phyloP scores from a whole-genome alignment of 352 stramenopile species.

The Globisporangium mamillatum region DNA sequence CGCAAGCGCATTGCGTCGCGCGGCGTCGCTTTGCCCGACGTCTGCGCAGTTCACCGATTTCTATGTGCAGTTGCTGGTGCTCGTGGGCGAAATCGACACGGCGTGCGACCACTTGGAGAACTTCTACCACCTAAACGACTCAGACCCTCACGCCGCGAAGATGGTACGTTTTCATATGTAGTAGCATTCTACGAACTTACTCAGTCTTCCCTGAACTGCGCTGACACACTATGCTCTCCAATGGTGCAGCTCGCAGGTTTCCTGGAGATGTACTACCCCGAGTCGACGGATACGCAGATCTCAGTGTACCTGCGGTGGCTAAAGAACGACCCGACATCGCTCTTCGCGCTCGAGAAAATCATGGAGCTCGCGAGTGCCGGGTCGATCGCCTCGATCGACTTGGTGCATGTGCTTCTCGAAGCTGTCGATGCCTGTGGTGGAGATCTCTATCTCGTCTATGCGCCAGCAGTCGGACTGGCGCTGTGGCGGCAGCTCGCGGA shows the following conservation, averaged over 20 bases:
- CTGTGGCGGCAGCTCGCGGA: constrained; percentile 62
- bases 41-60: constrained; percentile 68
- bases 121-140: constrained; percentile 56
- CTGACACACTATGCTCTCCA: neutral
- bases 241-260: constrained; percentile 31
- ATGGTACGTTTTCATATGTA: constrained; percentile 39
- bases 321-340: constrained; percentile 46
- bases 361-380: constrained; percentile 41
- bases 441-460: constrained; percentile 44
- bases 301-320: constrained; percentile 45
- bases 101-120: constrained; percentile 75
- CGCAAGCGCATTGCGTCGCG: constrained; percentile 46
- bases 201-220: too few relatives aligned
- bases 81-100: constrained; percentile 52
- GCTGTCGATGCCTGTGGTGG: constrained; percentile 57
- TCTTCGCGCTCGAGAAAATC: constrained; percentile 48
- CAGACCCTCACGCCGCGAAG: constrained; percentile 55
- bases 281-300: constrained; percentile 42
- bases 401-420: constrained; percentile 39
- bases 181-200: neutral
- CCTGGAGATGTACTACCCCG: constrained; percentile 45
- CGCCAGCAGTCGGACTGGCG: constrained; percentile 25
- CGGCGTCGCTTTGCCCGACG: constrained; percentile 48
- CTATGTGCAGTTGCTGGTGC: constrained; percentile 67
- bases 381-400: constrained; percentile 28